Base-by-base conservation (phyloP, 2,329 filamentous ascomycete species). In the Aspergillus sp. region DNA sequence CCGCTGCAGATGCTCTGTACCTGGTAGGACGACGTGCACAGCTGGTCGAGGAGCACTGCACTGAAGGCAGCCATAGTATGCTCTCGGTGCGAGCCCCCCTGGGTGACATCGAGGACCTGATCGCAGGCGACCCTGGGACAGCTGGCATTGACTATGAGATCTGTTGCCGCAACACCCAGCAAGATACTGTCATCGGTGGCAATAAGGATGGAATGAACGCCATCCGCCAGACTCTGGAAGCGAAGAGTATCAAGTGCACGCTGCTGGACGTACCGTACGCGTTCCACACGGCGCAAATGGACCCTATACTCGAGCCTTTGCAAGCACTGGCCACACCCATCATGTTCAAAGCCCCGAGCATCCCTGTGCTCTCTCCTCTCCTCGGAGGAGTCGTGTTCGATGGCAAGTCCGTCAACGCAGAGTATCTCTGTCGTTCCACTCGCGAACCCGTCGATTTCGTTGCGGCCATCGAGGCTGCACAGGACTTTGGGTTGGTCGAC, bases 81-180 rank as follows among this genome's bases (percentile, higher is more conserved):
- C 71, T 89, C 20, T 83, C 84, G n/a, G 82, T 88, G 0, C 69
- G 71, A 12, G 74, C 70, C 3, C 69, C 74, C 1, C 75, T 80
- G 7, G 60, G 51, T 51, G 46, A 64, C 41, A 63, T 73, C 86
- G 59, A 79, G 46, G 79, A 82, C 24, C 2, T 24, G 5, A n/a
- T 30, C 4, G 2, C 19, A 8, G 45, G 19, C 4, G 40, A 27
- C 8, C 33, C 19, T 3, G 41, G 47, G 33, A 24, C 24, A 24
- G 24, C 24, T 24, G 24, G 24, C 24, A 24, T 7, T 24, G 24
- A 7, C 24, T 66, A 75, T 42, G 81, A 84, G 64, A 75, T 86
- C 57, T 88, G 90, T 12, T 95, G 91, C 76, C 83, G 91, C 70
- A 96, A 96, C 64, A 86, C 88, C 0, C 86, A 87, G 0, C 80